phyloP scores from a whole-genome alignment of 139 green algal genomes.

The Asterochloris sp. region DNA sequence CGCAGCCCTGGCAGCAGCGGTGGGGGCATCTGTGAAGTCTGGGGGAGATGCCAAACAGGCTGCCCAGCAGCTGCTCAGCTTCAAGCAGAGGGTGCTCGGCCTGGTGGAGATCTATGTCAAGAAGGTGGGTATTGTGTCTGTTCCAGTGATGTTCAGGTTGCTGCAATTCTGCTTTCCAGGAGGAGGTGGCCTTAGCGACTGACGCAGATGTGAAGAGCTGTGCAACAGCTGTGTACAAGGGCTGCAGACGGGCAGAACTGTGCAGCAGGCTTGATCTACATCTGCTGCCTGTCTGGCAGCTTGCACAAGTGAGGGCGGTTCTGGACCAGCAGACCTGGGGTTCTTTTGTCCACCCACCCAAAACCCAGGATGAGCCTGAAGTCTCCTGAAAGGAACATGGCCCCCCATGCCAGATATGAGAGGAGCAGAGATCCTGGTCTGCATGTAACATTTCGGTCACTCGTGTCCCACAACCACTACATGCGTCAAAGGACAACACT shows the following conservation, averaged over 20 bases:
- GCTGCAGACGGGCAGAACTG: background rate
- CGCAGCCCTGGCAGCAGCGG: slow-evolving; percentile 55
- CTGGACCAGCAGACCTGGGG: no score
- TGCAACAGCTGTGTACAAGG: background rate
- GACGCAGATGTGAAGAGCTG: background rate
- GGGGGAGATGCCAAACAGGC: slow-evolving; percentile 30
- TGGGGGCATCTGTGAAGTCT: slow-evolving; percentile 33
- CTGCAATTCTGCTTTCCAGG: background rate
- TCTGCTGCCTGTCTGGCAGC: background rate
- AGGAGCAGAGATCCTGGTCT: no score
- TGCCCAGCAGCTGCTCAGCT: slow-evolving; percentile 46
- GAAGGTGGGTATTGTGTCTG: slow-evolving; percentile 36
- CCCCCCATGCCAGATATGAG: no score
- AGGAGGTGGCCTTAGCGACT: background rate
- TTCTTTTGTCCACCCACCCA: no score
- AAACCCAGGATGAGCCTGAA: no score
- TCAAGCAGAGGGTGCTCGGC: slow-evolving; percentile 63
- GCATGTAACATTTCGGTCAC: no score
- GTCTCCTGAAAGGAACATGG: no score
- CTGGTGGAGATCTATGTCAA: slow-evolving; percentile 67
- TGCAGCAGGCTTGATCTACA: background rate
- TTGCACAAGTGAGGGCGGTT: background rate
- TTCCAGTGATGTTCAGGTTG: background rate
- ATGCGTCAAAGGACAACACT: background rate
- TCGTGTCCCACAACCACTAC: no score